Evolutionary conservation across 2,329 filamentous ascomycete species (phyloP), one percentile per base, ranked within the genome.

Genomic region (Cercospora janseana): DNA sequence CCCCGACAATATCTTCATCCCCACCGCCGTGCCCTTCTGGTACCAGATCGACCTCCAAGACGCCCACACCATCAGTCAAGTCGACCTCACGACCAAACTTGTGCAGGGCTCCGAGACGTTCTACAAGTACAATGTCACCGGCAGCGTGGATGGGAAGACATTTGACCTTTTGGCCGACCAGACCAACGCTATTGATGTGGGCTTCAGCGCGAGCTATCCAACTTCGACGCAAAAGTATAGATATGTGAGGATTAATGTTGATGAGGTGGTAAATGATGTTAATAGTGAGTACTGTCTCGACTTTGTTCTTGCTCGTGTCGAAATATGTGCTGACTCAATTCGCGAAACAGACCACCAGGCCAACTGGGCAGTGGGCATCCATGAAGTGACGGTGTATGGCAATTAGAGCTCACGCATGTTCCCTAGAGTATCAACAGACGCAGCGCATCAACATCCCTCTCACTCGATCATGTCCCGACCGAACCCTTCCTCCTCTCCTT

Each of bases 71-170:
- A 50, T 60, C 27, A 35, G 49, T 6, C 51, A 54, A 21, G 40
- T 58, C n/a, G 57, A 60, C 18, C 26, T 60, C 3, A 57, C 53
- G 9, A 56, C 56, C 2, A 53, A 49, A 24, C 23, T 57, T 4
- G 49, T 55, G 9, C 49, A 46, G n/a, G 58, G 58, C 5, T 56
- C 53, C 2, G 58, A 60, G 32, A 60, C 58, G 1, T 60, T 56
- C 26, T 49, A 58, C 15, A 45, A 41, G n/a, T 60, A 57, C 46
- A 58, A 48, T 38, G 38, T 60, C n/a, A 49, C 49, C 12, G 58
- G 58, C 2, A 53, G 45, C 15, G 44, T 20, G 9, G 54, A 60
- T n/a, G 46, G 49, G 1, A 24, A 40, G 9, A 47, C 34, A 7
- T 58, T 53, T 23, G 29, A 45, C 4, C 28, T 49, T 1, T 44